Evolutionary conservation across 495 filamentous ascomycete species (phyloP).

Genomic region (Aspergillus sclerotioniger): DNA sequence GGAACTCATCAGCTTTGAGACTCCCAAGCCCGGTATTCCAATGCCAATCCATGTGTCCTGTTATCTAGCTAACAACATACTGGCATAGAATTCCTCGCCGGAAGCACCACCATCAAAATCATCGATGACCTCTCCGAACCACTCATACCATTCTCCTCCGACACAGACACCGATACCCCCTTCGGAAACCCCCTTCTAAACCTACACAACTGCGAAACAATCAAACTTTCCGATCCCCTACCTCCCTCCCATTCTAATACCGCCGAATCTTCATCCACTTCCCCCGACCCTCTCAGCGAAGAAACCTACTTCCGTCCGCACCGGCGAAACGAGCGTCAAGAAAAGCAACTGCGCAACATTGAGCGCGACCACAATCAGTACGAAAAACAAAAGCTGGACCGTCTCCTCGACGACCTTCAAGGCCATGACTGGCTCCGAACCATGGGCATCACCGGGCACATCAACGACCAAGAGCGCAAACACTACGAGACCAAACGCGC

Average conservation of each 20-base stretch:
- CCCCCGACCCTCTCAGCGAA: conserved; percentile 72
- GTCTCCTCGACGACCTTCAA: conserved; percentile 80
- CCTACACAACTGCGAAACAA: conserved; percentile 33
- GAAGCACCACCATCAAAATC: conserved; percentile 44
- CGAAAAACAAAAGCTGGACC: conserved; percentile 83
- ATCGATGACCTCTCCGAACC: conserved; percentile 44
- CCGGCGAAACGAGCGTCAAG: conserved; percentile 75
- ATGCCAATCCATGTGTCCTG: not conserved
- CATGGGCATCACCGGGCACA: conserved; percentile 83
- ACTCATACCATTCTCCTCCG: conserved; percentile 15
- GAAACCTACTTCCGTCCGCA: conserved; percentile 66
- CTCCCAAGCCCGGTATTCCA: conserved; percentile 68
- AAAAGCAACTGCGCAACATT: conserved; percentile 90
- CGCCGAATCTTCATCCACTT: conserved; percentile 17
- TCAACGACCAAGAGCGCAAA: conserved; percentile 75
- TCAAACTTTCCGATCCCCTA: conserved; percentile 23
- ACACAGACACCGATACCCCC: conserved; percentile 23
- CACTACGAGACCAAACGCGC: conserved; percentile 81
- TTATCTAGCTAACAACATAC: not conserved
- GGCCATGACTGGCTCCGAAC: conserved; percentile 90
- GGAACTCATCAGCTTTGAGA: conserved; percentile 79
- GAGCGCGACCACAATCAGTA: conserved; percentile 90
- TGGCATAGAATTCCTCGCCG: conserved; percentile 41
- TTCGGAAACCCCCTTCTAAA: conserved; percentile 45
- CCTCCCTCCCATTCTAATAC: not conserved